phyloP scores from a whole-genome alignment of 2,329 filamentous ascomycete species.

The Aspergillus sp. region DNA sequence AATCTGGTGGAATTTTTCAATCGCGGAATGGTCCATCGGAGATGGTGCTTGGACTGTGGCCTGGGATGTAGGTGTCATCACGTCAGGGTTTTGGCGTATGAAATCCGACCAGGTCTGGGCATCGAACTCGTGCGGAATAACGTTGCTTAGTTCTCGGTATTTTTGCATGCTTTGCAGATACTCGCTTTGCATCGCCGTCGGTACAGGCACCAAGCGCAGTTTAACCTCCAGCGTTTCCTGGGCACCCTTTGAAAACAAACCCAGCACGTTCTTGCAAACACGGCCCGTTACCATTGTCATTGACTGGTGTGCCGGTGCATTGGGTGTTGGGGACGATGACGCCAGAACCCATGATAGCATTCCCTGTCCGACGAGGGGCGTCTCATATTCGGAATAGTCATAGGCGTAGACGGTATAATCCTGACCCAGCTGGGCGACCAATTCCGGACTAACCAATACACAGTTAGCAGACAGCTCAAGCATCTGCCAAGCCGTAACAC shows the following conservation, averaged over 20 bases:
- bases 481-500: slow-evolving; percentile 18
- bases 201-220: slow-evolving; percentile 77
- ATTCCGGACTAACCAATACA: slow-evolving; percentile 68
- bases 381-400: slow-evolving; percentile 94
- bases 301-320: slow-evolving; percentile 58
- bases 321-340: slow-evolving; percentile 56
- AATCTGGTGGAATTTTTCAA: slow-evolving; percentile 46
- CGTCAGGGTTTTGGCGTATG: slow-evolving; percentile 65
- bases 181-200: slow-evolving; percentile 62
- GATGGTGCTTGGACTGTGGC: slow-evolving; percentile 28
- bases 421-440: slow-evolving; percentile 68
- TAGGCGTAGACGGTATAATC: slow-evolving; percentile 98
- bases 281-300: slow-evolving; percentile 77
- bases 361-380: slow-evolving; percentile 89
- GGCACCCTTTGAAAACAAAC: slow-evolving; percentile 74
- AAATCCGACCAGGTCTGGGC: slow-evolving; percentile 76
- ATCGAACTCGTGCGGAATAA: slow-evolving; percentile 63
- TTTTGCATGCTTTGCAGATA: slow-evolving; percentile 62
- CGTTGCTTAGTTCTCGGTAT: slow-evolving; percentile 58
- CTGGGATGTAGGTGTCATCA: slow-evolving; percentile 29
- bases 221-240: slow-evolving; percentile 92
- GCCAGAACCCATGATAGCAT: slow-evolving; percentile 84
- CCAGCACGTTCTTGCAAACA: slow-evolving; percentile 81
- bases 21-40: slow-evolving; percentile 42
- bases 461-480: not conserved